Percentiles rank a stretch among this genome's conserved stretches.
These are phyloP conservation scores for Paraphaeosphaeria sporulosa DNA, from an alignment of 2,329 filamentous ascomycete species.

Conservation along the genomic window DNA sequence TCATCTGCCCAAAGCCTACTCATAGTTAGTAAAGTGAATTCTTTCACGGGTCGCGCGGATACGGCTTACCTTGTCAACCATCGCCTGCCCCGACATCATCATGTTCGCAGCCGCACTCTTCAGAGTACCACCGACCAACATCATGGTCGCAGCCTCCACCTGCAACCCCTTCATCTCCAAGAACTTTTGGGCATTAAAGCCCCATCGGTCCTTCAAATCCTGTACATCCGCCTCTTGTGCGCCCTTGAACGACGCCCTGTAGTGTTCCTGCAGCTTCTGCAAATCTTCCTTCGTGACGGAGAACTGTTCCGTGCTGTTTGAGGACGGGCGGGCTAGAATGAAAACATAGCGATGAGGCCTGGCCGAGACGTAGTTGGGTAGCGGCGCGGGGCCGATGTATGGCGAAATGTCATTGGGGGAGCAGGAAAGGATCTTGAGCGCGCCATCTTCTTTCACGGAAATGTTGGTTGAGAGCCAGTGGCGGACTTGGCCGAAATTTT, in stretches of 20 bases:
- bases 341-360: constrained; percentile 33
- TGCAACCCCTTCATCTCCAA: constrained; percentile 29
- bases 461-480: constrained; percentile 33
- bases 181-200: constrained; percentile 27
- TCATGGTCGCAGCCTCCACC: constrained; percentile 27
- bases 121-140: constrained; percentile 28
- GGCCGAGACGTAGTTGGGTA: constrained; percentile 31
- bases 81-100: constrained; percentile 26
- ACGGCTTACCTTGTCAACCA: constrained; percentile 23
- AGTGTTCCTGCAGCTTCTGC: constrained; percentile 26
- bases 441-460: constrained; percentile 19
- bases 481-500: constrained; percentile 31
- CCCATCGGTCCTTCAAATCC: constrained; percentile 35
- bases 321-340: constrained; percentile 22
- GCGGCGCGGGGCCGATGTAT: constrained; percentile 29
- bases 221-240: constrained; percentile 26
- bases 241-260: constrained; percentile 23
- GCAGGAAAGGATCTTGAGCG: constrained; percentile 12
- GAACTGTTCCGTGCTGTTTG: constrained; percentile 1
- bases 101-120: constrained; percentile 25
- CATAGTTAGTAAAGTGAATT: background rate
- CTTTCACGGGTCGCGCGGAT: no score
- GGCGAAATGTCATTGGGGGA: constrained; percentile 22
- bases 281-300: constrained; percentile 27
- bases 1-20: background rate